phyloP scores from a whole-genome alignment of 1,139 yeast species.

The Kurtzmaniella natalensis region DNA sequence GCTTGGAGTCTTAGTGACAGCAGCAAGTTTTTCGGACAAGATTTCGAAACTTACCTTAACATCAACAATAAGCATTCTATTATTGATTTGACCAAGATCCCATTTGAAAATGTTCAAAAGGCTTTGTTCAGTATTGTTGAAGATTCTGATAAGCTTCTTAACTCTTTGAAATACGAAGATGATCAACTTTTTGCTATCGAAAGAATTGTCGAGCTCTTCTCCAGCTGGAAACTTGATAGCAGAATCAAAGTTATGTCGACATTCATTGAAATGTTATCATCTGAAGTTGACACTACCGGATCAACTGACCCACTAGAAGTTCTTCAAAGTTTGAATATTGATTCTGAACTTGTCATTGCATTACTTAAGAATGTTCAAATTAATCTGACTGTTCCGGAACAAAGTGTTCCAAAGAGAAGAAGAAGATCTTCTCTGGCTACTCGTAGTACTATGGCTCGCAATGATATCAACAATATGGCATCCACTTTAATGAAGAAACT shows the following conservation, averaged over 20 bases:
- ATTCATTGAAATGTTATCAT: constrained; percentile 53
- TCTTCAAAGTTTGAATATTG: constrained; percentile 44
- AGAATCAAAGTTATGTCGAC: constrained; percentile 56
- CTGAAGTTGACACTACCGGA: constrained; percentile 27
- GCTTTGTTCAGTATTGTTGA: constrained; percentile 56
- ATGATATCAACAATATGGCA: constrained; percentile 68
- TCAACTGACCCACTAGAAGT: constrained; percentile 53
- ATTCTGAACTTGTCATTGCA: constrained; percentile 43
- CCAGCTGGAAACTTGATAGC: constrained; percentile 49
- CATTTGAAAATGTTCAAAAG: constrained; percentile 47
- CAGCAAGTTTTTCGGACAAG: constrained; percentile 8
- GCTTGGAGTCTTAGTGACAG: constrained; percentile 30
- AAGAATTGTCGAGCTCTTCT: constrained; percentile 53
- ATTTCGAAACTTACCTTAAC: constrained; percentile 1
- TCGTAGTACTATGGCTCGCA: constrained; percentile 69
- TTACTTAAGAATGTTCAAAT: constrained; percentile 49
- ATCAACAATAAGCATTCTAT: background rate
- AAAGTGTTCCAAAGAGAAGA: constrained; percentile 58
- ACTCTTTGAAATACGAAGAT: constrained; percentile 39
- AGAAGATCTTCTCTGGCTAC: constrained; percentile 78
- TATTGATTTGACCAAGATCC: background rate
- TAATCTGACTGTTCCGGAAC: constrained; percentile 41
- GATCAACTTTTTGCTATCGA: constrained; percentile 51
- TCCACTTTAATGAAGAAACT: constrained; percentile 73
- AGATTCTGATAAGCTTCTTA: constrained; percentile 55